Base-by-base conservation (phyloP, 1,284 basidiomycete genomes). In the Ustilago tritici region DNA sequence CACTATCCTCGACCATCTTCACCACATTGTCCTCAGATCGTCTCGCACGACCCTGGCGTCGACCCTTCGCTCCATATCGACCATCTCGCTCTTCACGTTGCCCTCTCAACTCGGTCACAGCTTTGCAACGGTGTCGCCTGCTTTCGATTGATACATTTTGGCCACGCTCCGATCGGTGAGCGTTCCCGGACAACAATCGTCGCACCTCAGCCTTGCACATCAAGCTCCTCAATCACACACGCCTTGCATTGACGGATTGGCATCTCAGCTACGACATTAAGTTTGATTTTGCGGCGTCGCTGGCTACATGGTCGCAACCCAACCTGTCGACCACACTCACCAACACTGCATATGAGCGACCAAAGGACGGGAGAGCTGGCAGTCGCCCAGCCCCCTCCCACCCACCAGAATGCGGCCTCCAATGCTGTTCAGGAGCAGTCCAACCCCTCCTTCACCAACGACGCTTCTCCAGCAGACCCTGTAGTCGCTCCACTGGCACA, bases 311-410 rank as follows among this genome's bases (percentile, higher is more conserved):
- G 38, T 34, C 65, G 9, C 32, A 15, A 28, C 32, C 60, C 46
- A 41, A 6, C 15, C 15, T 62, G 50, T 36, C 17, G 15, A 38
- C 35, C 15, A 31, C 47, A 53, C 54, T 17, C 7, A 31, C 17
- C 5, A 57, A 19, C 50, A 50, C 35, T 52, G 67, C 70, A 60
- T 55, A 73, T 73, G 70, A 73, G 70, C 65, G 61, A 68, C 35
- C 58, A 73, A 65, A 60, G 49, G 57, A 41, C 58, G 28, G 65
- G 55, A 68, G 70, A 65, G 65, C 61, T 64, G 65, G 70, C 70
- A 28, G 61, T 47, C 62, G 57, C 70, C 70, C 61, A 46, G 47
- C 57, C 55, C 54, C 61, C 70, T 58, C 62, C 61, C 34, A 31
- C 61, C 53, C 49, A 53, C 9, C 65, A 56, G 43, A 17, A 56